Percentiles rank a stretch among this genome's conserved stretches.
Evolutionary conservation across 164 flowering plant species (phyloP).

Genomic region (Malania oleifera): DNA sequence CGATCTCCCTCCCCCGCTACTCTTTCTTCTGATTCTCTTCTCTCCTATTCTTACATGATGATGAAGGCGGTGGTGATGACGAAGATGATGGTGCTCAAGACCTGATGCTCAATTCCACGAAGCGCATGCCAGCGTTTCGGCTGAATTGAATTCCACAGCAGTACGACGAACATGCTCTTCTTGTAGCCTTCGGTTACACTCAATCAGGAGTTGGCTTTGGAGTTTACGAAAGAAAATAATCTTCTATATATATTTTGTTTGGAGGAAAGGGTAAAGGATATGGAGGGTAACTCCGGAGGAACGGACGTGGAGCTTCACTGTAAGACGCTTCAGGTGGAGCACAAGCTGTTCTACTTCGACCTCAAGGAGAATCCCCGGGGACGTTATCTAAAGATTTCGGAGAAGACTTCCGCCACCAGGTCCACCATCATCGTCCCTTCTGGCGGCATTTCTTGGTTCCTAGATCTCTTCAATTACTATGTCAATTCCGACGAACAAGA

Average conservation of each 20-base stretch:
- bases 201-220: no score
- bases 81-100: no score
- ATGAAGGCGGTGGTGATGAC: no score
- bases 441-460: slow-evolving; percentile 84
- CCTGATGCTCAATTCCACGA: no score
- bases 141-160: no score
- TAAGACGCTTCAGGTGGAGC: slow-evolving; percentile 96
- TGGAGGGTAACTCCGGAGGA: slow-evolving; percentile 65
- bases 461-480: slow-evolving; percentile 96
- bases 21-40: no score
- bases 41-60: no score
- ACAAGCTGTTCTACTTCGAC: slow-evolving; percentile 96
- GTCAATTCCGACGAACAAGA: slow-evolving; percentile 74
- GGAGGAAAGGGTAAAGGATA: slow-evolving; percentile 4
- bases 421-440: slow-evolving; percentile 94
- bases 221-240: no score
- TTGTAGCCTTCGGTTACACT: no score
- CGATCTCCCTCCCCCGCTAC: no score
- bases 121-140: no score
- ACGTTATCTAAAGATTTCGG: slow-evolving; percentile 86
- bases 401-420: slow-evolving; percentile 92
- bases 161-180: no score
- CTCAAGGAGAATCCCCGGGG: slow-evolving; percentile 98
- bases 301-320: slow-evolving; percentile 83
- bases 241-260: background rate